Evolutionary conservation across 495 filamentous ascomycete species (phyloP).

Genomic region (Neohortaea acidophila): DNA sequence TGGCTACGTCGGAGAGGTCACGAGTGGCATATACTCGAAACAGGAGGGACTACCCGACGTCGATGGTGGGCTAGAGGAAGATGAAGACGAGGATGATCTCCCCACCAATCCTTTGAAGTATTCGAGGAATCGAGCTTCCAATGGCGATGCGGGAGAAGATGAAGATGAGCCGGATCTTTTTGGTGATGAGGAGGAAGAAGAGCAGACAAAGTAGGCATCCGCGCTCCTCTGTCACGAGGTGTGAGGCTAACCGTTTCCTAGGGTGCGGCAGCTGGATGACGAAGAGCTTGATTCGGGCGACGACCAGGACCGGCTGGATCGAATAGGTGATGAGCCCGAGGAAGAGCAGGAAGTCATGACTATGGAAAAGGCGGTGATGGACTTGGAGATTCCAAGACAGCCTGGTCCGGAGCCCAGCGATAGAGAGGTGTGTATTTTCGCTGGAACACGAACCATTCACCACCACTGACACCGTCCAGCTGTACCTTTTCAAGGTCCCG

Average conservation of each 20-base stretch:
- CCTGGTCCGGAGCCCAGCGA: conserved; percentile 57
- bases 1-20: conserved; percentile 18
- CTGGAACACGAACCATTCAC: background rate
- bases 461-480: conserved; percentile 29
- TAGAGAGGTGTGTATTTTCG: conserved; percentile 22
- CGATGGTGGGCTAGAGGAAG: conserved; percentile 16
- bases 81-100: conserved; percentile 19
- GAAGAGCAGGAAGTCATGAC: conserved; percentile 20
- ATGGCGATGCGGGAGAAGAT: conserved; percentile 9
- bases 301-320: conserved; percentile 45
- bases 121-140: background rate
- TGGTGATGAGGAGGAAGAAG: conserved; percentile 11
- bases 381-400: conserved; percentile 32
- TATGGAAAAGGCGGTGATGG: conserved; percentile 20
- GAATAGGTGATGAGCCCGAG: conserved; percentile 21
- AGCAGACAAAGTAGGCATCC: conserved; percentile 9
- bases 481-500: conserved; percentile 66
- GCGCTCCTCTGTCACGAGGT: too few relatives aligned
- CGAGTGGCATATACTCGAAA: conserved; percentile 7
- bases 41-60: conserved; percentile 3
- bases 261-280: conserved; percentile 51
- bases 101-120: conserved; percentile 5
- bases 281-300: conserved; percentile 70
- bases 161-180: conserved; percentile 7
- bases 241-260: conserved; percentile 21